Evolutionary conservation across 2,329 filamentous ascomycete genomes (phyloP), one percentile per base, ranked within the genome.

Genomic region (Aspergillus fumigatus): DNA sequence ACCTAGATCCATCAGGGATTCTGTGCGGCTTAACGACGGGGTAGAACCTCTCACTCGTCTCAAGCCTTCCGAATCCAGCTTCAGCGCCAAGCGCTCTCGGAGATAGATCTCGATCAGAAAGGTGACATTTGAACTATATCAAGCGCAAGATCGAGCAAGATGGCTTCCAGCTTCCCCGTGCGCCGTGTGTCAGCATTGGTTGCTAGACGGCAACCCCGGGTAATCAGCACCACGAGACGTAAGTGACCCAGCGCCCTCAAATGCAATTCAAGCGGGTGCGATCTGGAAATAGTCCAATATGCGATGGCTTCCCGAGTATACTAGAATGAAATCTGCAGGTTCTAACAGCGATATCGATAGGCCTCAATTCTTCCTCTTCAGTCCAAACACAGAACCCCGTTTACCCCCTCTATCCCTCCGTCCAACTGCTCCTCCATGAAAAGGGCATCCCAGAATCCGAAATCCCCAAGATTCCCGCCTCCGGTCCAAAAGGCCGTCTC

Each of bases 401-500:
- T 56, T 79, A 79, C 66, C 79, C 78, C 38, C 75, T 81, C 50
- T 80, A 80, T 66, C 94, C 93, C 21, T 96, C 94, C 2, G 92
- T 97, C 53, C 82, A 85, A 70, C 85, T 90, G 67, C 82, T 97
- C 56, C 82, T 97, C 60, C 88, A 89, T 74, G 82, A 88, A 73
- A 87, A 95, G 69, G 87, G 88, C 60, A 78, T 99, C 54, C 82
- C 88, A 67, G 84, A 88, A 64, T 86, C 87, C 49, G 89, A 92
- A 57, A 81, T 92, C 52, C 81, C 85, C 75, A 88, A 89, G 73
- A 97, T 97, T 73, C 88, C 86, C 53, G 88, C 92, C 5, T 93
- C 90, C 21, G 94, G 94, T 25, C 94, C 94, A 29, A 87, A 87
- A 67, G 92, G 92, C 56, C 87, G 94, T 59, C 80, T 99, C 54